phyloP scores from a whole-genome alignment of 139 green algal species.

The Astrephomene gubernaculifera region DNA sequence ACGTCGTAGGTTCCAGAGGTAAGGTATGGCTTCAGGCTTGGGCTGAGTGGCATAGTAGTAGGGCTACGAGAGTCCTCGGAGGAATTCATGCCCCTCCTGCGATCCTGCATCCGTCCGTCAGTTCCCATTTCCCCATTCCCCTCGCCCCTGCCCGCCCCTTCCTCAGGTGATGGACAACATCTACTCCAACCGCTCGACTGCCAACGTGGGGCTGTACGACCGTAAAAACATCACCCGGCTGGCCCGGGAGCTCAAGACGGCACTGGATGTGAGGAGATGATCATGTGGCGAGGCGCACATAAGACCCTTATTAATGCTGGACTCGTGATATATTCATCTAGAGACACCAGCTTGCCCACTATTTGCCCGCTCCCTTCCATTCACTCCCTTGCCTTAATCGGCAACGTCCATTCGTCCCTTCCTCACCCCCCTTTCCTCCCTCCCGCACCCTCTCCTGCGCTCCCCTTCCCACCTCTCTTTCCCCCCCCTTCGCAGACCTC shows the following conservation, averaged over 20 bases:
- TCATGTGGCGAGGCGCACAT: no score
- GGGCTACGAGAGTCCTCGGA: no score
- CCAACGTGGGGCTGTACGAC: background rate
- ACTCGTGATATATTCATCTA: no score
- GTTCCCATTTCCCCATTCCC: background rate
- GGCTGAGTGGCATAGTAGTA: no score
- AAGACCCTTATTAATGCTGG: no score
- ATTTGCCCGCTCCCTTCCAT: background rate
- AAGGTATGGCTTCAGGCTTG: no score
- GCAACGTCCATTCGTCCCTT: no score
- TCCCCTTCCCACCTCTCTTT: background rate
- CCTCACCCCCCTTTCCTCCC: background rate
- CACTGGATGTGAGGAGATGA: slow-evolving; percentile 2
- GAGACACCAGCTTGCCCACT: no score
- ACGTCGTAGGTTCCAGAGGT: background rate
- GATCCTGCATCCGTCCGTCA: background rate
- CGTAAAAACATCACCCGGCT: background rate
- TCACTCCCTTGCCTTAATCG: background rate
- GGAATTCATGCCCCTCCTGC: background rate
- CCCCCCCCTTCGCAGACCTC: background rate
- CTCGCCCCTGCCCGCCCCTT: background rate
- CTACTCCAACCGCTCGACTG: slow-evolving; percentile 2
- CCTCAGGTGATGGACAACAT: slow-evolving; percentile 37
- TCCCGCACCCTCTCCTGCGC: background rate
- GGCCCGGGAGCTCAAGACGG: background rate